These are phyloP conservation scores for Macrocybe sp. DNA, from an alignment of 1,284 basidiomycete genomes.

Conservation along the genomic window DNA sequence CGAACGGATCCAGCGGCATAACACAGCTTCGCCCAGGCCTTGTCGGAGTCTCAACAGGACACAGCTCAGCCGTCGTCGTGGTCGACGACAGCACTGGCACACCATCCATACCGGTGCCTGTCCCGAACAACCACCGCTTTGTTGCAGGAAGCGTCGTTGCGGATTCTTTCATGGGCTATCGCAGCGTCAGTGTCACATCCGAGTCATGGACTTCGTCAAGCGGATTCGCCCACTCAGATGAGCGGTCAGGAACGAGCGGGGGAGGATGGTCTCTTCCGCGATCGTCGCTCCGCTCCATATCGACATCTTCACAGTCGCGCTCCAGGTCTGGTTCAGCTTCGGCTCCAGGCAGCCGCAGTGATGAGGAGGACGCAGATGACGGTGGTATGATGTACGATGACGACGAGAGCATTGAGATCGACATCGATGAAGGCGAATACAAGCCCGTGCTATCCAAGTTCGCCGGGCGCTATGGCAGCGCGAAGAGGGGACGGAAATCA, in stretches of 20 bases:
- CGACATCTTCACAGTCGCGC: conserved; percentile 19
- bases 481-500: not conserved
- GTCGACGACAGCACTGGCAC: conserved; percentile 11
- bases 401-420: conserved; percentile 30
- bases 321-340: conserved; percentile 24
- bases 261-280: conserved; percentile 48
- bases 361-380: conserved; percentile 18
- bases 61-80: conserved; percentile 7
- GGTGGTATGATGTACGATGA: conserved; percentile 12
- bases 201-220: conserved; percentile 17
- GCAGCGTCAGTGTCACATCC: conserved; percentile 24
- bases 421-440: conserved; percentile 24
- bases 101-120: conserved; percentile 22
- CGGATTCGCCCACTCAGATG: conserved; percentile 9
- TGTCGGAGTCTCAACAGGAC: conserved; percentile 39
- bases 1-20: conserved; percentile 32
- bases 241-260: conserved; percentile 8
- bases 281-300: conserved; percentile 42
- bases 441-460: conserved; percentile 15
- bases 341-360: conserved; percentile 25
- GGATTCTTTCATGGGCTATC: conserved; percentile 17
- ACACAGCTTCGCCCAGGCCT: conserved; percentile 58
- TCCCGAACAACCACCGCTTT: conserved; percentile 12
- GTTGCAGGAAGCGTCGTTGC: conserved; percentile 10
- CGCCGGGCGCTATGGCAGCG: conserved; percentile 13